Evolutionary conservation across 148 eudicot genomes (phyloP).

Genomic region (Amaranthus cruentus): DNA sequence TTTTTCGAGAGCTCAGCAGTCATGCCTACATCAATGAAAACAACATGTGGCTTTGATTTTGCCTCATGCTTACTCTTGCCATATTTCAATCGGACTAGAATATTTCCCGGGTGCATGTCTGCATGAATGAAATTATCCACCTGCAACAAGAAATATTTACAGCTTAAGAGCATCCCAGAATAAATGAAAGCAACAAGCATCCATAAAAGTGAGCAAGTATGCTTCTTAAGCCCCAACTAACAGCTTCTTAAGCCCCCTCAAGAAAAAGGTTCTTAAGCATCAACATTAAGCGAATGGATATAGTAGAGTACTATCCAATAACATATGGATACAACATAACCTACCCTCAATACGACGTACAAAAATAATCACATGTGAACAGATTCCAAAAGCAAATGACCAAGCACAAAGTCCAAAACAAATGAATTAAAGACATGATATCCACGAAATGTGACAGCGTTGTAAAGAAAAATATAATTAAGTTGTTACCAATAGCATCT

Average conservation of each 20-base stretch:
- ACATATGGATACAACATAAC: not conserved
- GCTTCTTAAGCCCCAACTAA: not conserved
- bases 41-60: slow-evolving; percentile 82
- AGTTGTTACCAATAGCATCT: slow-evolving; percentile 76
- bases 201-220: not conserved
- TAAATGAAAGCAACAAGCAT: not conserved
- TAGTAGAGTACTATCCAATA: not conserved
- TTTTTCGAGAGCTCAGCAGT: slow-evolving; percentile 88
- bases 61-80: slow-evolving; percentile 44
- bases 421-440: not conserved
- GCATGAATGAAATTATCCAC: slow-evolving; percentile 98
- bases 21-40: slow-evolving; percentile 97
- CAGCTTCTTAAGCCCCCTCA: not conserved
- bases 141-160: slow-evolving; percentile 30
- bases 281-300: not conserved
- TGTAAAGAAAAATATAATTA: slow-evolving; percentile 1
- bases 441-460: not conserved
- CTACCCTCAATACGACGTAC: not conserved
- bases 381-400: not conserved
- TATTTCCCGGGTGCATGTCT: slow-evolving; percentile 99
- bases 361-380: not conserved
- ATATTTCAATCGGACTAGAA: slow-evolving; percentile 66
- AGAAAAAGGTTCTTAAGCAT: not conserved
- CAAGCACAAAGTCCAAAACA: not conserved
- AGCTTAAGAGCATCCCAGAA: not conserved